These are phyloP conservation scores for Aspergillus sp. DNA, from an alignment of 2,329 filamentous ascomycete species.

Conservation along the genomic window DNA sequence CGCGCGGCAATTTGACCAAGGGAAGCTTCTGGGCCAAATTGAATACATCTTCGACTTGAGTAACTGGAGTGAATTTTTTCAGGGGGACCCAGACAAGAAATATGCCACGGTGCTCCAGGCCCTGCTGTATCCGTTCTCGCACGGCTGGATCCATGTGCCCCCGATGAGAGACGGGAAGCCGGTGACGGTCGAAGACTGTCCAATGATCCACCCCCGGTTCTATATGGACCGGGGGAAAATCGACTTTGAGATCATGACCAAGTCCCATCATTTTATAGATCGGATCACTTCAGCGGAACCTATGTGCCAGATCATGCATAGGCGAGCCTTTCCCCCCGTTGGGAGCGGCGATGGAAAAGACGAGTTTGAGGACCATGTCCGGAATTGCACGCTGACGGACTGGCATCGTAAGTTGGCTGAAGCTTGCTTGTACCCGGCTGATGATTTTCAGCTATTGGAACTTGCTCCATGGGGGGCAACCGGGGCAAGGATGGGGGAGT, in stretches of 20 bases:
- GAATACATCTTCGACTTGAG: constrained; percentile 44
- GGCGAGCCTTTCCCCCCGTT: constrained; percentile 23
- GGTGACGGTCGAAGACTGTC: constrained; percentile 16
- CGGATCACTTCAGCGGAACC: constrained; percentile 32
- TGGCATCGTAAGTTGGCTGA: constrained; percentile 12
- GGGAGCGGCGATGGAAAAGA: constrained; percentile 4
- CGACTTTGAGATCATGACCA: constrained; percentile 37
- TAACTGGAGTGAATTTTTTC: constrained; percentile 38
- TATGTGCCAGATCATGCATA: constrained; percentile 28
- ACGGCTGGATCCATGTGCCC: constrained; percentile 40
- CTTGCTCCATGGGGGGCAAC: constrained; percentile 34
- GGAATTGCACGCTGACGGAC: constrained; percentile 12
- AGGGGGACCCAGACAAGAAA: constrained; percentile 27
- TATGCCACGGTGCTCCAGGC: constrained; percentile 44
- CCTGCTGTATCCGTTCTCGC: constrained; percentile 44
- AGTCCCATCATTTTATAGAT: constrained; percentile 32
- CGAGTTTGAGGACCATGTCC: constrained; percentile 6
- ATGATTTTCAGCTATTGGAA: constrained; percentile 19
- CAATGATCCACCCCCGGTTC: constrained; percentile 37
- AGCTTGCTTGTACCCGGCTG: neutral
- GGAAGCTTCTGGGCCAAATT: constrained; percentile 32
- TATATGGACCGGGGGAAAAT: constrained; percentile 37
- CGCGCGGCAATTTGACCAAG: constrained; percentile 6
- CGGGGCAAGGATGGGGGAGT: constrained; percentile 18
- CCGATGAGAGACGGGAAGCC: constrained; percentile 5